Base-by-base conservation (phyloP, 2,329 filamentous ascomycete genomes). In the Sclerotiophoma versabilis region DNA sequence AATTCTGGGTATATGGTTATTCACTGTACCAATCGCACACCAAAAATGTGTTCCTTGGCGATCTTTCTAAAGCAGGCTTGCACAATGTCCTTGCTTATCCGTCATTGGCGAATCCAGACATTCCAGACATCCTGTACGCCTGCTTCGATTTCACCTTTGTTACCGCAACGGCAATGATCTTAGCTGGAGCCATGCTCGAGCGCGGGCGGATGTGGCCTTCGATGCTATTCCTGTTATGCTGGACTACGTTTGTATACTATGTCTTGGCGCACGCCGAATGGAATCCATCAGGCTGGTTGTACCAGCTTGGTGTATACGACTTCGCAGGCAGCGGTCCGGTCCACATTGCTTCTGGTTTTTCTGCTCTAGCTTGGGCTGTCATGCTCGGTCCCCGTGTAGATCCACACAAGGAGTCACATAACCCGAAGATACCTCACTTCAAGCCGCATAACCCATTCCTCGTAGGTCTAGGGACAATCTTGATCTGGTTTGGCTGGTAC, bases 311-410 rank as follows among this genome's bases (percentile, higher is more conserved):
- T 41, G 84, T 86, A 22, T 83, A 90, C 63, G 89, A 92, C 74
- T 92, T 91, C 65, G 88, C 89, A 27, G 89, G 89, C 37, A 88
- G 88, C 38, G 89, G 87, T 11, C 88, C 89, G 30, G 89, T 92
- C 17, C 89, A 92, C 75, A 89, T 92, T 68, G 84, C 87, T 17
- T 89, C 86, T 1, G 88, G 89, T 29, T 86, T 87, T 53, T 85
- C 87, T 17, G 88, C 88, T 10, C 83, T 92, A 34, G 88, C 89
- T 33, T 90, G 91, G 79, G 86, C 86, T 17, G 77, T 91, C 56
- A 89, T 91, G 80, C 82, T 91, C 51, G 89, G 89, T 54, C 88
- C 87, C 75, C 86, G 89, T 39, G 78, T 79, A 26, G 86, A 89
- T 76, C 81, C 76, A 65, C 83, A 81, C 65, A 81, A 83, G 44